Evolutionary conservation across 768 basidiomycete genomes (phyloP), one percentile per base, ranked within the genome.

Genomic region (Pisolithus sp.): DNA sequence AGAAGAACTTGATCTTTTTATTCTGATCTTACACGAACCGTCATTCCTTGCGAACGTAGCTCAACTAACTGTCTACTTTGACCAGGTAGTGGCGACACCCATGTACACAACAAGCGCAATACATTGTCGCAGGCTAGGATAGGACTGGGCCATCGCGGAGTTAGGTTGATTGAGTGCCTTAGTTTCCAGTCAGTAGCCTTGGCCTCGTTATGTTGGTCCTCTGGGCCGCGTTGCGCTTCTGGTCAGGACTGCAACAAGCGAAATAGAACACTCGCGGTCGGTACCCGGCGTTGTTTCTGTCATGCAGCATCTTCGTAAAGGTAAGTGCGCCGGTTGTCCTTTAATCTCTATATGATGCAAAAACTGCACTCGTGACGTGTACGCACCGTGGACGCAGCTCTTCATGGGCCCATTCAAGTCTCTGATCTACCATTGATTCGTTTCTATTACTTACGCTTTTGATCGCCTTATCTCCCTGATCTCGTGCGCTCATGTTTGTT

Each of bases 371-470:
- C 68, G 71, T 73, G 81, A 84, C 74, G 82, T 80, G 81, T 72
- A 68, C 68, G 75, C 77, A 78, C 78, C 31, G 57, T 82, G 82
- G 73, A 76, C 73, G 72, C 61, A 67, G 77, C 81, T 81, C 81
- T 81, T 80, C 12, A 69, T 74, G 82, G 78, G 83, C 76, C 81
- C 82, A 85, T 86, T 86, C 84, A 85, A 86, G 83, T 85, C 83
- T 79, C 84, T 85, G 83, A 85, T 47, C 30, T 56, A 15, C 36
- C 48, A 53, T 57, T 28, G 45, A 45, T 39, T 49, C 24, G 39
- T n/a, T 46, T 38, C 45, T 13, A n/a, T 9, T 4, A 39, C n/a
- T 50, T 43, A 17, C 12, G 4, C 17, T 26, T 28, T 23, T n/a
- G 15, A 9, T n/a, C 6, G 15, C 13, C 5, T 17, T 45, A 24